Base-by-base conservation (phyloP, 1,139 yeast genomes). In the Protomyces pachydermus region DNA sequence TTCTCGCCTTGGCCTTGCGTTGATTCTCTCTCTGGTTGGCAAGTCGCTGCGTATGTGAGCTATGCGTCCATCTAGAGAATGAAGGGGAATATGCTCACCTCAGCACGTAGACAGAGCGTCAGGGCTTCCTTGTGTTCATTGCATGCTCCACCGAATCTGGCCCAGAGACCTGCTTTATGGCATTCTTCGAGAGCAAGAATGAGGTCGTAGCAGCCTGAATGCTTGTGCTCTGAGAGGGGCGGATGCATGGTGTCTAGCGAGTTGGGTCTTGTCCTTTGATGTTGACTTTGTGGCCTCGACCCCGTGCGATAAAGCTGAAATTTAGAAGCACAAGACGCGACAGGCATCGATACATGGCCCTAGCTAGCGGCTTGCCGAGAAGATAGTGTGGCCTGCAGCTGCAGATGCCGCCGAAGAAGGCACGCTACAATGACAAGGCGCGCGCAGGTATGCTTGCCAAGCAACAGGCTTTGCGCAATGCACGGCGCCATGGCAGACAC, bases 391-490 rank as follows among this genome's bases (percentile, higher is more conserved):
- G 8, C 32, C 32, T 28, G 32, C 32, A 28, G 32, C 32, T 28
- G 9, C 32, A 28, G 5, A 34, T 34, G 37, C 53, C 54, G 62
- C 56, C 62, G 5, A 55, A 55, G 38, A 58, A 58, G 28, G 62
- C 62, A 3, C 1, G 96, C 68, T 87, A 86, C 78, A 89, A 89
- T 74, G 96, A 87, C 74, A 88, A 87, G 78, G 96, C 95, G 65
- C 83, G 95, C 46, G 73, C 90, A 3, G 96, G 96, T 38, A 87
- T 87, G 83, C 85, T 89, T 71, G 86, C 91, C 48, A 88, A 87
- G 78, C 88, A 87, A 73, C 85, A 87, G 45, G 85, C 86, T 56
- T 78, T 89, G 70, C 86, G 84, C 69, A 77, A 77, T 65, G 87
- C 84, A 45, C 79, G 96, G 65, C 87, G 88, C 71, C 68, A 66